phyloP scores from a whole-genome alignment of 345 rosid species.

The Aquilaria yunnanensis region DNA sequence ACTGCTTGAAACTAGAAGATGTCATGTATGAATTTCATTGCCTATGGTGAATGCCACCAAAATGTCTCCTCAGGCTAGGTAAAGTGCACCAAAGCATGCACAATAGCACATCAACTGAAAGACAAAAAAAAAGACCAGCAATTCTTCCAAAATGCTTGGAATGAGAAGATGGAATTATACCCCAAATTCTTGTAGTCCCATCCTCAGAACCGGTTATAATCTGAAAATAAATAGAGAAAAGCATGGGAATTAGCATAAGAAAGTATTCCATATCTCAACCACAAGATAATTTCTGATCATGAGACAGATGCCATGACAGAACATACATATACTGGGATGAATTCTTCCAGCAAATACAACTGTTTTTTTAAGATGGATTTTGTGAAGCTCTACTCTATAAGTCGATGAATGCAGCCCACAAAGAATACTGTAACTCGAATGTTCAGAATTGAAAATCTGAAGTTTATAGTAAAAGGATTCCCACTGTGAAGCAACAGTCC shows the following conservation, averaged over 20 bases:
- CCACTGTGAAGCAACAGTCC: not conserved
- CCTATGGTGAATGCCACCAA: not conserved
- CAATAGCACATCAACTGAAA: not conserved
- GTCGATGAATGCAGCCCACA: too few species aligned
- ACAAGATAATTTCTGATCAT: constrained; percentile 1
- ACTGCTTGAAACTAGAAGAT: too few species aligned
- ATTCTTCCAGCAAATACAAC: too few species aligned
- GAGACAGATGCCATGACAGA: too few species aligned
- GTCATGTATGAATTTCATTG: not conserved
- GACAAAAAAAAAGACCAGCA: not conserved
- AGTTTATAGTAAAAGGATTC: not conserved
- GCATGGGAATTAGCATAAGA: not conserved
- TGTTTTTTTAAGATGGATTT: too few species aligned
- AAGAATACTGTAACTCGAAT: too few species aligned
- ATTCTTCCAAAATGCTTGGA: not conserved
- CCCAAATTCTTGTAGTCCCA: constrained; percentile 95
- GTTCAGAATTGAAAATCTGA: too few species aligned
- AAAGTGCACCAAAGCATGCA: not conserved
- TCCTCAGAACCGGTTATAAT: constrained; percentile 96
- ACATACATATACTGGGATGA: too few species aligned
- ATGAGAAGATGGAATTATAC: constrained; percentile 30
- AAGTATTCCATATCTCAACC: constrained; percentile 7
- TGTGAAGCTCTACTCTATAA: too few species aligned
- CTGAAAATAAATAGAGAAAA: constrained; percentile 33
- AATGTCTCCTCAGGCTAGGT: not conserved